A percentile compares a stretch with the other conserved stretches of the same genome.
These are phyloP conservation scores for Myxozyma neglecta DNA, from an alignment of 805 yeast genomes.

Conservation along the genomic window DNA sequence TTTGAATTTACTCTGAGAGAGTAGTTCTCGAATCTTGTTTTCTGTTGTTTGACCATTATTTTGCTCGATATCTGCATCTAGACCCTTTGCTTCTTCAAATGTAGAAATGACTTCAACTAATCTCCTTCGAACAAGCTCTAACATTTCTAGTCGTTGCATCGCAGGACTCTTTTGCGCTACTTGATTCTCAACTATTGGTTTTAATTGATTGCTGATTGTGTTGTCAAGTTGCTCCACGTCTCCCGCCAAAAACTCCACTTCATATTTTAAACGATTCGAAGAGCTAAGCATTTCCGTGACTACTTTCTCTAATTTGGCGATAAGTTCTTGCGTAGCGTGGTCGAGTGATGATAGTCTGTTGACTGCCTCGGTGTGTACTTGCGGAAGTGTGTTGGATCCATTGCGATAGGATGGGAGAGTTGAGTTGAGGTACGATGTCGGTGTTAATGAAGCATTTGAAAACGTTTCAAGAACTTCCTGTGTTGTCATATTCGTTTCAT, in stretches of 20 bases:
- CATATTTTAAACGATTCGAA: constrained; percentile 25
- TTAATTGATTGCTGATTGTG: constrained; percentile 7
- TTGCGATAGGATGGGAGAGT: constrained; percentile 17
- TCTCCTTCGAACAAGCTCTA: constrained; percentile 28
- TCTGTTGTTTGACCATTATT: constrained; percentile 16
- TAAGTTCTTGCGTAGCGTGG: constrained; percentile 28
- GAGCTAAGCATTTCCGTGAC: constrained; percentile 29
- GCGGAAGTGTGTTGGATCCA: constrained; percentile 16
- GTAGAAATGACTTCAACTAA: constrained; percentile 23
- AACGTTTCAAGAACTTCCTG: constrained; percentile 17
- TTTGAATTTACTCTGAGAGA: constrained; percentile 15
- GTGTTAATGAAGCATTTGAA: constrained; percentile 25
- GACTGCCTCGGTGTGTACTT: constrained; percentile 25
- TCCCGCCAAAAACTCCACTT: constrained; percentile 30
- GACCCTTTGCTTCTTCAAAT: constrained; percentile 19
- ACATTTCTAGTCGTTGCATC: constrained; percentile 28
- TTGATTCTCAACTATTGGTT: constrained; percentile 20
- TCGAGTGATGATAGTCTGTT: constrained; percentile 26
- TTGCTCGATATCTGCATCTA: constrained; percentile 16
- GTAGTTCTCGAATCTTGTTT: constrained; percentile 11
- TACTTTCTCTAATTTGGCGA: constrained; percentile 20
- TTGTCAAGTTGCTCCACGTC: constrained; percentile 24
- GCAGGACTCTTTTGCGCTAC: constrained; percentile 23
- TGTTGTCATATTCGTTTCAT: neutral
- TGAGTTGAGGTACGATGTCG: constrained; percentile 23